These are phyloP conservation scores for Iris pallida DNA, from an alignment of 116 monocot species.

Conservation along the genomic window DNA sequence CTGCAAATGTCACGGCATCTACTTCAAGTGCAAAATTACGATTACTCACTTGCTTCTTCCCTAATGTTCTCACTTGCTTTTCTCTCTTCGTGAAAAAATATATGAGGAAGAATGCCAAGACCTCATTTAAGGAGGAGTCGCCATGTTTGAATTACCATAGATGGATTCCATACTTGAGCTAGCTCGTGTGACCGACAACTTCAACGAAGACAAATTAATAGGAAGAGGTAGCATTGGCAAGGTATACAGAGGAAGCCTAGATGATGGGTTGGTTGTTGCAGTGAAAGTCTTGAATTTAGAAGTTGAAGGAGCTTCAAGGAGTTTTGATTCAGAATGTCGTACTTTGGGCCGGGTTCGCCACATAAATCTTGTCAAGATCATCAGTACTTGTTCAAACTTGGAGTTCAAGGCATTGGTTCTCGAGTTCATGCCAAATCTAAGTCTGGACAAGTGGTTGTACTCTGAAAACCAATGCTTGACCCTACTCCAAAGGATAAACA, in stretches of 20 bases:
- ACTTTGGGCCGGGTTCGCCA: no score
- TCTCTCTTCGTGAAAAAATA: neutral
- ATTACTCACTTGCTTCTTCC: conserved; percentile 10
- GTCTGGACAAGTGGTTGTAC: no score
- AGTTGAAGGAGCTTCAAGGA: no score
- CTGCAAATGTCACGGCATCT: no score
- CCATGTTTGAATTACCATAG: neutral
- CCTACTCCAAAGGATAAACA: no score
- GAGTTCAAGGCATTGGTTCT: no score
- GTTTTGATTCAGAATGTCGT: no score
- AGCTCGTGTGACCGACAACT: conserved; percentile 3
- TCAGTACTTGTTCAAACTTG: no score
- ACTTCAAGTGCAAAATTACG: neutral
- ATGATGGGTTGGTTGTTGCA: neutral
- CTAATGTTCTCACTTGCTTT: conserved; percentile 3
- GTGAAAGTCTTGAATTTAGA: conserved; percentile 11
- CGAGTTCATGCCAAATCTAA: no score
- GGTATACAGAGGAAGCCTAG: conserved; percentile 7
- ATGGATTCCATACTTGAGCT: conserved; percentile 12
- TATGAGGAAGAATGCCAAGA: neutral
- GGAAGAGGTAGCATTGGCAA: conserved; percentile 12
- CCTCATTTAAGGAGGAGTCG: no score
- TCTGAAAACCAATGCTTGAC: no score
- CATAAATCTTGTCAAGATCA: no score
- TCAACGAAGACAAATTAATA: conserved; percentile 1